A percentile compares a stretch with the other conserved stretches of the same genome.
Evolutionary conservation across 192 early-diverging fungal genomes (phyloP).

Genomic region (Backusella australiensis): DNA sequence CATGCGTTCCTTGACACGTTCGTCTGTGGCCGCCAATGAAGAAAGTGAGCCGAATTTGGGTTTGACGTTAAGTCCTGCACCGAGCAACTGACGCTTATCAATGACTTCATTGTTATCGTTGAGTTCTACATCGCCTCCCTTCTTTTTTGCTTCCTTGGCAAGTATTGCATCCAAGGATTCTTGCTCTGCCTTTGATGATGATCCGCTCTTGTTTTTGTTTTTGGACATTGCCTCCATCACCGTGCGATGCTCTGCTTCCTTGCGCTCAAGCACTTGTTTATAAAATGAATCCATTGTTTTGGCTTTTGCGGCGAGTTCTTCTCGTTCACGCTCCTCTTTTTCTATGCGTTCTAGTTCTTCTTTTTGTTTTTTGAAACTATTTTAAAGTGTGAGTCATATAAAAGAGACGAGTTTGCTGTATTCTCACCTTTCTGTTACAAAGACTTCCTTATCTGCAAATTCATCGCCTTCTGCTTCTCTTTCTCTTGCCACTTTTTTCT

Average conservation of each 20-base stretch:
- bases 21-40: constrained; percentile 16
- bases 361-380: constrained; percentile 49
- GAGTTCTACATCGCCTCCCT: constrained; percentile 46
- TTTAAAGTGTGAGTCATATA: not conserved
- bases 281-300: constrained; percentile 60
- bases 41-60: constrained; percentile 27
- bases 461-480: constrained; percentile 68
- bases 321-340: constrained; percentile 55
- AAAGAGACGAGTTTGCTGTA: not conserved
- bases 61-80: constrained; percentile 70
- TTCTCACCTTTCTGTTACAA: constrained; percentile 71
- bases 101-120: constrained; percentile 76
- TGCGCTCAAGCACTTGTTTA: constrained; percentile 54
- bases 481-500: constrained; percentile 68
- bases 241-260: constrained; percentile 36
- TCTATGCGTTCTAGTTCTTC: constrained; percentile 63
- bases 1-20: constrained; percentile 28
- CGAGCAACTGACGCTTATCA: constrained; percentile 70
- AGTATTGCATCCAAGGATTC: constrained; percentile 20
- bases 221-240: constrained; percentile 22
- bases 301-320: constrained; percentile 35
- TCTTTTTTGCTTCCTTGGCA: constrained; percentile 39
- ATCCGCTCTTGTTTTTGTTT: not conserved
- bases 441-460: constrained; percentile 77
- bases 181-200: constrained; percentile 12